These are phyloP conservation scores for Yarrowia yakushimensis DNA, from an alignment of 805 yeast species.

Conservation along the genomic window DNA sequence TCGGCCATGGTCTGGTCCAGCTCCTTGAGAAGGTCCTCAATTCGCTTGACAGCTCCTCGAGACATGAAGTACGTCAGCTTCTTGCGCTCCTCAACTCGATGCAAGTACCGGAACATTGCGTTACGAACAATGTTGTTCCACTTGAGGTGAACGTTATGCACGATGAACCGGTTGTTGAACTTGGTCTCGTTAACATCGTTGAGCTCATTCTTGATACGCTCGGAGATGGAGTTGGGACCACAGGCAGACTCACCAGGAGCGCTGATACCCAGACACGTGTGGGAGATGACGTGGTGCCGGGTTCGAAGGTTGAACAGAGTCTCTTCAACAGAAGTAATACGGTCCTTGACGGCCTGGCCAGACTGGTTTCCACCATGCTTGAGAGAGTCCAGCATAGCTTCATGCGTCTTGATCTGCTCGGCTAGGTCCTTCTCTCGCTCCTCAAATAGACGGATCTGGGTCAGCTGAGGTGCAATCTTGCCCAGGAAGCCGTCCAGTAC, in stretches of 20 bases:
- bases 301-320: conserved; percentile 28
- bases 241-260: conserved; percentile 24
- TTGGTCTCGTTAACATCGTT: conserved; percentile 24
- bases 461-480: conserved; percentile 33
- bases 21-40: conserved; percentile 49
- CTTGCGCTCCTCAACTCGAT: conserved; percentile 46
- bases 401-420: conserved; percentile 36
- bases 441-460: conserved; percentile 34
- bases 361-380: conserved; percentile 28
- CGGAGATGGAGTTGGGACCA: conserved; percentile 5
- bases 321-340: conserved; percentile 27
- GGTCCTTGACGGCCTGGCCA: conserved; percentile 29
- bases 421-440: conserved; percentile 35
- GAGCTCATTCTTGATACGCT: conserved; percentile 15
- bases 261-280: background rate
- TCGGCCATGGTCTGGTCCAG: conserved; percentile 31
- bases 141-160: conserved; percentile 68
- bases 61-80: conserved; percentile 46
- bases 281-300: conserved; percentile 26
- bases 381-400: conserved; percentile 37
- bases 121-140: conserved; percentile 76
- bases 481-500: conserved; percentile 60
- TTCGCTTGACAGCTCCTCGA: conserved; percentile 48
- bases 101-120: conserved; percentile 56
- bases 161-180: conserved; percentile 65